A percentile compares a stretch with the other conserved stretches of the same genome.
Conservation (phyloP, 306 rosid species). For the Pterocarpus santalinus region DNA sequence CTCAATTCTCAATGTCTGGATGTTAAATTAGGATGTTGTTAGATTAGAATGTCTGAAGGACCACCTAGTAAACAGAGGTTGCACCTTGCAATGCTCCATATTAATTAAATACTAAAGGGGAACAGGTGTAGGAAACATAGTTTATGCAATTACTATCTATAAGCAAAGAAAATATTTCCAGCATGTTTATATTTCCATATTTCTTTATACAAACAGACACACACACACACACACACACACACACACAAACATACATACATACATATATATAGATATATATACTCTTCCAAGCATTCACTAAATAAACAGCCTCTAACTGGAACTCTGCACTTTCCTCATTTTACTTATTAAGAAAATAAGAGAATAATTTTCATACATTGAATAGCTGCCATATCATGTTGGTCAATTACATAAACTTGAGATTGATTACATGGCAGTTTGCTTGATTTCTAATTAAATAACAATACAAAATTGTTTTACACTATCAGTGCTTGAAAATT, state of each 20-base stretch:
- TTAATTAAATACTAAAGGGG: not conserved
- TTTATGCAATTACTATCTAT: not conserved
- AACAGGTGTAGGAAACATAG: conserved; percentile 3
- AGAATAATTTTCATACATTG: not conserved
- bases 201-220: too few species aligned
- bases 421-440: too few species aligned
- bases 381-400: not conserved
- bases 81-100: not conserved
- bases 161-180: not conserved
- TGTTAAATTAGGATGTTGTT: not conserved
- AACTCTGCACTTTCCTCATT: not conserved
- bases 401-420: too few species aligned
- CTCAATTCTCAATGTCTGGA: not conserved
- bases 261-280: too few species aligned
- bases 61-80: not conserved
- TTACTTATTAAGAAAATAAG: not conserved
- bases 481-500: too few species aligned
- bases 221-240: too few species aligned
- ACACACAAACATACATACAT: too few species aligned
- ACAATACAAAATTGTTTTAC: too few species aligned
- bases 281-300: not conserved
- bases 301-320: conserved; percentile 6
- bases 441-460: too few species aligned
- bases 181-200: conserved; percentile 5
- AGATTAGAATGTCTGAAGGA: not conserved